These are phyloP conservation scores for Lactarius akahatsu DNA, from an alignment of 768 basidiomycete genomes.

Conservation along the genomic window DNA sequence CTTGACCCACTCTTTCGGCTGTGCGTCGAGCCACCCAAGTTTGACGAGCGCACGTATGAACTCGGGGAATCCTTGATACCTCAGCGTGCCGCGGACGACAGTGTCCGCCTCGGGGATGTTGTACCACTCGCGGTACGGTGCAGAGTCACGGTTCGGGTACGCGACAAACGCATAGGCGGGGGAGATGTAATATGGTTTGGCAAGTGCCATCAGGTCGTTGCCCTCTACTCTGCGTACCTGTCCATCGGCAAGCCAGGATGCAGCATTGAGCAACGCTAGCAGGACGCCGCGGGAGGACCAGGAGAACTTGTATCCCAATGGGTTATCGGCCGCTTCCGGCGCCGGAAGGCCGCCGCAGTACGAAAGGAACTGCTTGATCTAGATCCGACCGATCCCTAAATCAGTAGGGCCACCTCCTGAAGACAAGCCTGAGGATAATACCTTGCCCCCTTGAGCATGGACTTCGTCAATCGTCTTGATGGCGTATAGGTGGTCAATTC, in stretches of 20 bases:
- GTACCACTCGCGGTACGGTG: slow-evolving; percentile 89
- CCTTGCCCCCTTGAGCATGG: slow-evolving; percentile 93
- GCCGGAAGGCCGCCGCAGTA: slow-evolving; percentile 97
- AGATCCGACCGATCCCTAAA: slow-evolving; percentile 2
- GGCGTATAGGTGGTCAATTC: slow-evolving; percentile 92
- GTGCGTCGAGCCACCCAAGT: slow-evolving; percentile 81
- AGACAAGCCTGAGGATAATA: slow-evolving; percentile 33
- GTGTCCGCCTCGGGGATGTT: slow-evolving; percentile 92
- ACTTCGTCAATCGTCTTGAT: slow-evolving; percentile 93
- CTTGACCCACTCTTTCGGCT: slow-evolving; percentile 73
- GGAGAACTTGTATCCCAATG: slow-evolving; percentile 98
- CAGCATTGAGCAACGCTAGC: slow-evolving; percentile 89
- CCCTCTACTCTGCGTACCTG: slow-evolving; percentile 69
- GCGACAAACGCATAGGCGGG: slow-evolving; percentile 96
- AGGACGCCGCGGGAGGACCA: slow-evolving; percentile 98
- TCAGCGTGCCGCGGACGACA: slow-evolving; percentile 86
- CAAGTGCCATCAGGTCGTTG: slow-evolving; percentile 83
- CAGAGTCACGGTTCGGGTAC: slow-evolving; percentile 95
- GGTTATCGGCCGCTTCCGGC: slow-evolving; percentile 87
- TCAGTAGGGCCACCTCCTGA: background rate
- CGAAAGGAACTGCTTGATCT: slow-evolving; percentile 89
- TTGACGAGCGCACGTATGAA: slow-evolving; percentile 87
- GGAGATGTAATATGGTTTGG: slow-evolving; percentile 91
- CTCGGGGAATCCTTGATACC: slow-evolving; percentile 96
- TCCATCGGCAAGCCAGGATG: slow-evolving; percentile 70